Evolutionary conservation across 257 asterid species (phyloP).

Genomic region (Jaltomata sinuosa): DNA sequence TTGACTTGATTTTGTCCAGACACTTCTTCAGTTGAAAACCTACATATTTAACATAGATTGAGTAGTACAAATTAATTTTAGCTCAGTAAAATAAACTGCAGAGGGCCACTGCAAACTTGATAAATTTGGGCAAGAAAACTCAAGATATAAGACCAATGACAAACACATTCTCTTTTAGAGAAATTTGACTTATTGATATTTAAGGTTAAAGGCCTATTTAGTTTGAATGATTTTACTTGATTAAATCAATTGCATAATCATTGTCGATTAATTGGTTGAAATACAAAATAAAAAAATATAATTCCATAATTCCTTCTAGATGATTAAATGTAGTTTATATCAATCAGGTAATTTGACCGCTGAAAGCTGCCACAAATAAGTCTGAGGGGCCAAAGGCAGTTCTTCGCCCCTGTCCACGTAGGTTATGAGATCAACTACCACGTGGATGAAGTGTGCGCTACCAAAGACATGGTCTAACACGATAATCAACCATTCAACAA

Average conservation of each 20-base stretch:
- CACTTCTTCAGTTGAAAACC: constrained; percentile 94
- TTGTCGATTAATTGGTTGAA: not conserved
- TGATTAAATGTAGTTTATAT: not conserved
- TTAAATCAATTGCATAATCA: not conserved
- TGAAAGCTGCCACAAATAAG: not conserved
- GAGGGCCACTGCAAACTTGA: not conserved
- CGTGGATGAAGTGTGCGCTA: not conserved
- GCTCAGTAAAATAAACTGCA: not conserved
- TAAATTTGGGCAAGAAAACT: not conserved
- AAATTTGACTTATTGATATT: not conserved
- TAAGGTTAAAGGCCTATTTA: not conserved
- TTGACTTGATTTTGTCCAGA: constrained; percentile 99
- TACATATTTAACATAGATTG: constrained; percentile 14
- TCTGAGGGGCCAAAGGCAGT: not conserved
- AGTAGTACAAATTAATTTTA: not conserved
- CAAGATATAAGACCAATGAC: not conserved
- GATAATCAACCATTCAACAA: not conserved
- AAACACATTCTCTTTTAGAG: not conserved
- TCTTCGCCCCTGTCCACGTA: not conserved
- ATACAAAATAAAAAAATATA: not conserved
- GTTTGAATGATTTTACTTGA: not conserved
- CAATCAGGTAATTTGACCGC: not conserved
- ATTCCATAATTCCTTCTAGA: not conserved
- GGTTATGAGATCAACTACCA: not conserved
- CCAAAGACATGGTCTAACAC: not conserved